phyloP scores from a whole-genome alignment of 176 grass and related monocot genomes.

The Aegilops speltoides region DNA sequence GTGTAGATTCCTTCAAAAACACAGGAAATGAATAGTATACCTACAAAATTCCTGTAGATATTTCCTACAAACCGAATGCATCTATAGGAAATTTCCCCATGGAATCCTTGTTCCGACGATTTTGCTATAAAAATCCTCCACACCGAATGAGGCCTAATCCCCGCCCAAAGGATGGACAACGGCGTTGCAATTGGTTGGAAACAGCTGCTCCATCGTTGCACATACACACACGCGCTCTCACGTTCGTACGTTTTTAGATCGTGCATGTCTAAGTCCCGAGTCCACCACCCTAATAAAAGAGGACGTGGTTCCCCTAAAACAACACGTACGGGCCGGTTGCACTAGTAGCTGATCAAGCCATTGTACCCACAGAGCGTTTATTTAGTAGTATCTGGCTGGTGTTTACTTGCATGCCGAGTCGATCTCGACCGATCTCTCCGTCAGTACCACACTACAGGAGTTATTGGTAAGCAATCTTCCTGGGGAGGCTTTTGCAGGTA shows the following conservation, averaged over 20 bases:
- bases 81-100: no score
- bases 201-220: not conserved
- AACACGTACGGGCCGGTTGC: not conserved
- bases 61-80: no score
- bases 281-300: not conserved
- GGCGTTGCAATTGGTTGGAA: no score
- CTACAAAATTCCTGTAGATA: no score
- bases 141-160: no score
- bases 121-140: no score
- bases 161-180: no score
- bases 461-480: not conserved
- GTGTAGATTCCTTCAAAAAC: no score
- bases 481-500: not conserved
- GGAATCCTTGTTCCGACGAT: no score
- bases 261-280: not conserved
- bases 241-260: not conserved
- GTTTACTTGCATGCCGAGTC: no score
- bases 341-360: not conserved
- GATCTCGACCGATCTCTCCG: not conserved
- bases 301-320: slow-evolving; percentile 5
- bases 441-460: not conserved
- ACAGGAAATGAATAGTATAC: no score
- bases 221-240: not conserved
- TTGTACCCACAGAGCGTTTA: not conserved
- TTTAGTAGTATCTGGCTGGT: not conserved